Conservation (phyloP, 2,329 filamentous ascomycete genomes). For the Aspergillus ochraceus region DNA sequence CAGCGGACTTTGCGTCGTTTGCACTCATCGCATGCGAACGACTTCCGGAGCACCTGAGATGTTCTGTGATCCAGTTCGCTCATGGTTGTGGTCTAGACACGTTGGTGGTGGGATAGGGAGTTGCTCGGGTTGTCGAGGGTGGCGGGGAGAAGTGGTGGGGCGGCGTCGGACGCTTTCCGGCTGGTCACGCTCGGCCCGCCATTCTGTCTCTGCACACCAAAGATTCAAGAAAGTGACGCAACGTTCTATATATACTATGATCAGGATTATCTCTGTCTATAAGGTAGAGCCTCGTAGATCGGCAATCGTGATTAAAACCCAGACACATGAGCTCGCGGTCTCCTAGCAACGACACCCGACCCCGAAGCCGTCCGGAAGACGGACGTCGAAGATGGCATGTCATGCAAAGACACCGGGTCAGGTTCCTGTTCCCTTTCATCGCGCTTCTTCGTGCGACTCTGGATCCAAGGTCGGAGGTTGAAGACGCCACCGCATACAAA, state of each 20-base stretch:
- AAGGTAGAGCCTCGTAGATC: too few relatives aligned
- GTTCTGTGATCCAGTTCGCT: not conserved
- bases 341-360: constrained; percentile 14
- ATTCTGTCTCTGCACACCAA: too few relatives aligned
- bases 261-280: too few relatives aligned
- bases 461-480: constrained; percentile 61
- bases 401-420: constrained; percentile 38
- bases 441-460: constrained; percentile 21
- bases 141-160: too few relatives aligned
- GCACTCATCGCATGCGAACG: constrained; percentile 21
- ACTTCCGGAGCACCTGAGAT: constrained; percentile 17
- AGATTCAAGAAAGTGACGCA: too few relatives aligned
- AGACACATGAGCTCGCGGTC: not conserved
- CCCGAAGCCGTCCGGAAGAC: constrained; percentile 61
- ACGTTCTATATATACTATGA: too few relatives aligned
- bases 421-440: constrained; percentile 11
- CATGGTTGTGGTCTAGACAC: not conserved
- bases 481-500: constrained; percentile 66
- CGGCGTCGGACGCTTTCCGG: too few relatives aligned
- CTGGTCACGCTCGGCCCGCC: too few relatives aligned
- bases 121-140: not conserved
- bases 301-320: not conserved
- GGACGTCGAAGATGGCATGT: constrained; percentile 60
- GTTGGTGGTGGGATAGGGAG: not conserved
- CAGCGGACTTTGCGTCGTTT: constrained; percentile 21